These are phyloP conservation scores for Euphorbia peplus DNA, from an alignment of 345 rosid species.

Conservation along the genomic window DNA sequence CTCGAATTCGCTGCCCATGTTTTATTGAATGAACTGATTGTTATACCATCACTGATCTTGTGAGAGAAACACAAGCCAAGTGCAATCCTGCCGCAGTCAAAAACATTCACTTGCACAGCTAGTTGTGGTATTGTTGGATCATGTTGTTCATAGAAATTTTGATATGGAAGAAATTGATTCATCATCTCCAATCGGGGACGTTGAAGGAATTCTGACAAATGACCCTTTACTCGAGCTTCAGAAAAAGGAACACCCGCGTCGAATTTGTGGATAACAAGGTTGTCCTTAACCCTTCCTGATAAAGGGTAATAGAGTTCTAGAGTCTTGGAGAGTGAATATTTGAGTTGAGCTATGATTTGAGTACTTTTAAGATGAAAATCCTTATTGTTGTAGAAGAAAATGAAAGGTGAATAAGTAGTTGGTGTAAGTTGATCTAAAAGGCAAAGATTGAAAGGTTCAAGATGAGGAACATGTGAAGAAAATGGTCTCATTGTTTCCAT, in stretches of 20 bases:
- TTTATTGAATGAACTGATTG: background rate
- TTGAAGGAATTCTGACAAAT: background rate
- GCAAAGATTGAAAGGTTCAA: too few relatives aligned
- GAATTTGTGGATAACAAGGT: background rate
- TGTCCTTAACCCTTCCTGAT: background rate
- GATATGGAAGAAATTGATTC: background rate
- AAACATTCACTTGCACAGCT: slow-evolving; percentile 11
- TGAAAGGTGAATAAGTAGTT: too few relatives aligned
- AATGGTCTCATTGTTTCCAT: too few relatives aligned
- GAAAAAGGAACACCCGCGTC: slow-evolving; percentile 8
- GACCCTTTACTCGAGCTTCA: background rate
- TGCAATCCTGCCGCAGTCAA: slow-evolving; percentile 17
- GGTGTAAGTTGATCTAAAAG: too few relatives aligned
- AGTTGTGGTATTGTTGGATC: background rate
- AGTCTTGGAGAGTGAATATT: too few relatives aligned
- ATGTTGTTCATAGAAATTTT: background rate
- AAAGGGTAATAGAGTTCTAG: too few relatives aligned
- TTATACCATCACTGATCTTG: slow-evolving; percentile 6
- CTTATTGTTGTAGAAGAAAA: too few relatives aligned
- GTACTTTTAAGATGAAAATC: too few relatives aligned
- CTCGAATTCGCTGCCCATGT: background rate
- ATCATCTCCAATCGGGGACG: background rate
- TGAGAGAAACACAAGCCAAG: slow-evolving; percentile 11
- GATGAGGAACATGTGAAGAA: too few relatives aligned
- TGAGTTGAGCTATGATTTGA: too few relatives aligned